Conservation (phyloP, 345 rosid genomes). For the Salix udensis region DNA sequence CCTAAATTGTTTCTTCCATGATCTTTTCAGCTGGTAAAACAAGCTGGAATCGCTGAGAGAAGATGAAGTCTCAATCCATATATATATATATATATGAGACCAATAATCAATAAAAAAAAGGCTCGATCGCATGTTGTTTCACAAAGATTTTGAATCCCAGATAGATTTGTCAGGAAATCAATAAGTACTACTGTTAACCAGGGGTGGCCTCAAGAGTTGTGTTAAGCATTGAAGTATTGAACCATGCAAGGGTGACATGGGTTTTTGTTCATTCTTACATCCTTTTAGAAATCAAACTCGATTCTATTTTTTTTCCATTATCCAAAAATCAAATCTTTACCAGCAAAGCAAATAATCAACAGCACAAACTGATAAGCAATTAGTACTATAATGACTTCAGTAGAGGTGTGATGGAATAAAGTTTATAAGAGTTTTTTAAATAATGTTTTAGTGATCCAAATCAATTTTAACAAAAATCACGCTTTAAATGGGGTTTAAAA, state of each 20-base stretch:
- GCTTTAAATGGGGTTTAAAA: accelerated
- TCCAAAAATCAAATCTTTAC: background rate
- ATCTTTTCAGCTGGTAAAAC: slow-evolving; percentile 20
- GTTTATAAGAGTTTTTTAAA: too few relatives aligned
- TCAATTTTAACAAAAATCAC: too few relatives aligned
- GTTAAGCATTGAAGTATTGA: background rate
- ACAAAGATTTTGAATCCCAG: too few relatives aligned
- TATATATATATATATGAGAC: background rate
- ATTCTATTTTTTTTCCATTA: background rate
- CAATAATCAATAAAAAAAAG: background rate
- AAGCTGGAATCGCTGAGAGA: slow-evolving; percentile 12
- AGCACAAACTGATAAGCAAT: background rate
- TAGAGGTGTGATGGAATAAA: too few relatives aligned
- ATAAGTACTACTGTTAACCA: too few relatives aligned
- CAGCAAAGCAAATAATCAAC: background rate
- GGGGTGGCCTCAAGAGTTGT: background rate
- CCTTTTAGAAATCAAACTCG: too few relatives aligned
- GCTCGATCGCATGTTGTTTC: too few relatives aligned
- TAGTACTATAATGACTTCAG: too few relatives aligned
- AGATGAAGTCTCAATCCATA: background rate
- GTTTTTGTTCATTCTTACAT: background rate
- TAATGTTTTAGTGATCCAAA: too few relatives aligned
- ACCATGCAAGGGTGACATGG: background rate
- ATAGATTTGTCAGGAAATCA: too few relatives aligned
- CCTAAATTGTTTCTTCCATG: background rate